Evolutionary conservation across 2,329 filamentous ascomycete genomes (phyloP).

Genomic region (Periconia sp.): DNA sequence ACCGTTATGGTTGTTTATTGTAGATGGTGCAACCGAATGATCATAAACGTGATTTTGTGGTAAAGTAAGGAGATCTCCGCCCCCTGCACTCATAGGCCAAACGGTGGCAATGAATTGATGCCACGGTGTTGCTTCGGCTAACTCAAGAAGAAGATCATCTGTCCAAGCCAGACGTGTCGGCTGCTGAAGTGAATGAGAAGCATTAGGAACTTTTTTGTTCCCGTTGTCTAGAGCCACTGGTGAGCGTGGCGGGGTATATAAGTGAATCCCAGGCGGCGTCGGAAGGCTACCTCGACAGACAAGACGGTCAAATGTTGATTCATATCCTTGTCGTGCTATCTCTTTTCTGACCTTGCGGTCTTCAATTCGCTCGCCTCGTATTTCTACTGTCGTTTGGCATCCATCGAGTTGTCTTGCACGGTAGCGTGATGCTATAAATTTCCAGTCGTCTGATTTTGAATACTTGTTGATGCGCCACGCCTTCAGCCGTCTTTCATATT

Average conservation of each 20-base stretch:
- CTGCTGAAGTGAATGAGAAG: not conserved
- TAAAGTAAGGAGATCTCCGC: not conserved
- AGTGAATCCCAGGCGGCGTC: not conserved
- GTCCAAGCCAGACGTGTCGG: not conserved
- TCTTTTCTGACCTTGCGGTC: slow-evolving; percentile 6
- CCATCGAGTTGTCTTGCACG: not conserved
- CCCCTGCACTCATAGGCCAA: not conserved
- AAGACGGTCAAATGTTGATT: not conserved
- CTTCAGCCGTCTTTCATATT: slow-evolving; percentile 8
- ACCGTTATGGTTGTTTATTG: not conserved
- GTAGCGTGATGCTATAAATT: slow-evolving; percentile 1
- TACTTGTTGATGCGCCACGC: slow-evolving; percentile 7
- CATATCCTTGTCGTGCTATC: slow-evolving; percentile 1
- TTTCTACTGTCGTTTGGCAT: not conserved
- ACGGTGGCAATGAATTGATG: not conserved
- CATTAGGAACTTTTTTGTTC: not conserved
- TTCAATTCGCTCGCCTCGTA: slow-evolving; percentile 1
- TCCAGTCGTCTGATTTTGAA: slow-evolving; percentile 6
- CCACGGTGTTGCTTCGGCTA: not conserved
- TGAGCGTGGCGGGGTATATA: not conserved
- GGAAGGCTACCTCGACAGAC: too few relatives aligned
- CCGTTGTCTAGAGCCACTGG: not conserved
- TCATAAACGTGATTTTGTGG: not conserved
- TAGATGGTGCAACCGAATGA: not conserved
- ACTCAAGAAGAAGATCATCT: not conserved